Base-by-base conservation (phyloP, 371 early-diverging fungal genomes). In the Mucor mucedo region DNA sequence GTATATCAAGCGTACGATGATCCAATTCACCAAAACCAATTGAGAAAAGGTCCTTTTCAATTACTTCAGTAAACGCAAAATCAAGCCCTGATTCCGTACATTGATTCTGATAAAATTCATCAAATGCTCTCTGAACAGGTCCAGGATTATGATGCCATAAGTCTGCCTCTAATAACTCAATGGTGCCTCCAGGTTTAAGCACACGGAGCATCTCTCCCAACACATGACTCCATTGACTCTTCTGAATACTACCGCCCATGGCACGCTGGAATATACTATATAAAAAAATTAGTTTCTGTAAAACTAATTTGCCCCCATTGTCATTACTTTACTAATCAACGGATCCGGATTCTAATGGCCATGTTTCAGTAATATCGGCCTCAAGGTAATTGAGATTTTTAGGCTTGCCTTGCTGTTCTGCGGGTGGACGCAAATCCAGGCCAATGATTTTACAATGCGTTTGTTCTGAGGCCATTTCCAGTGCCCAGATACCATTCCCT, bases 381-480 rank as follows among this genome's bases (percentile, higher is more conserved):
- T 75, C 66, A 16, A 68, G 60, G 60, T 59, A 82, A 14, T 56
- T 52, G 10, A 82, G 53, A 52, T 82, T 82, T 44, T 73, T 73
- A 4, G 79, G 82, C 8, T 60, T 68, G 27, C 72, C 70, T 48
- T 69, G 72, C 28, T 65, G 68, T 54, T 69, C 68, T 10, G 61
- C 27, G 40, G 80, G 76, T 28, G 84, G 73, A 5, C 76, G 71
- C 48, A 84, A 62, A 62, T 86, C 87, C 1, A 86, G 65, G 14
- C 86, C 88, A 54, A 78, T 70, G 39, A 88, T 67, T 27, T 78
- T 69, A 7, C 80, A 71, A 32, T 75, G 65, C 3, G 72, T 72
- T 53, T 74, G 79, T 55, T 79, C 73, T 38, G 76, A 68, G 5
- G 85, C 81, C 80, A 87, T 84, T 68, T 87, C 88, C 9, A 85